Base-by-base conservation (phyloP, 2,329 filamentous ascomycete genomes). In the Hymenotorrendiella dingleyae region DNA sequence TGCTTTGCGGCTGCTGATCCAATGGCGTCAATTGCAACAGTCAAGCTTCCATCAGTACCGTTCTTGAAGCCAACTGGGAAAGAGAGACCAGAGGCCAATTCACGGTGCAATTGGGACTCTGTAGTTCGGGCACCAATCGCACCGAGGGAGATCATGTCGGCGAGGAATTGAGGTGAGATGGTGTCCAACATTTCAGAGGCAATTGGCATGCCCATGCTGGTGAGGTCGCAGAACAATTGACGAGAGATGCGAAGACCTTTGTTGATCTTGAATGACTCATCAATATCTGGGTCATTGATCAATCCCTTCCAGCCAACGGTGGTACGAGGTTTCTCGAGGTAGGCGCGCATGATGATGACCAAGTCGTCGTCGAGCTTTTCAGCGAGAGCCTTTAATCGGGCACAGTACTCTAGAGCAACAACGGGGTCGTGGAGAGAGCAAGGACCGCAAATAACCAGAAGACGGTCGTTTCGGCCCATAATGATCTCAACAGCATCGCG, bases 11-110 rank as follows among this genome's bases (percentile, higher is more conserved):
- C 81, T 1, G 85, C 86, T 22, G 86, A 82, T 46, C 91, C 93
- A 63, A 97, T 96, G 24, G 93, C 93, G 63, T 98, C 93, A 58
- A 97, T 94, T 16, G 91, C 90, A 16, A 97, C 90, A 21, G 80
- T 81, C 43, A 98, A 72, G 56, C 84, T 88, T 30, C 93, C 93
- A 60, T 98, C 93, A 19, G 93, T 98, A 49, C 93, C 93, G 68
- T 98, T 98, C 80, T 98, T 98, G 84, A 96, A 98, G 46, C 93
- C 93, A 54, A 98, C 90, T 17, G 93, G 93, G 83, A 96, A 97
- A 45, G 87, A 94, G 41, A 97, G 76, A 56, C 93, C 93, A 21
- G 86, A 94, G 4, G 93, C 93, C 50, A 98, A 79, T 71, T 98
- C 93, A 51, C 93, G 84, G 70, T 98, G 93, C 53, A 97, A 74